Conservation (phyloP, 176 grass and related monocot species). For the Chloris gayana region DNA sequence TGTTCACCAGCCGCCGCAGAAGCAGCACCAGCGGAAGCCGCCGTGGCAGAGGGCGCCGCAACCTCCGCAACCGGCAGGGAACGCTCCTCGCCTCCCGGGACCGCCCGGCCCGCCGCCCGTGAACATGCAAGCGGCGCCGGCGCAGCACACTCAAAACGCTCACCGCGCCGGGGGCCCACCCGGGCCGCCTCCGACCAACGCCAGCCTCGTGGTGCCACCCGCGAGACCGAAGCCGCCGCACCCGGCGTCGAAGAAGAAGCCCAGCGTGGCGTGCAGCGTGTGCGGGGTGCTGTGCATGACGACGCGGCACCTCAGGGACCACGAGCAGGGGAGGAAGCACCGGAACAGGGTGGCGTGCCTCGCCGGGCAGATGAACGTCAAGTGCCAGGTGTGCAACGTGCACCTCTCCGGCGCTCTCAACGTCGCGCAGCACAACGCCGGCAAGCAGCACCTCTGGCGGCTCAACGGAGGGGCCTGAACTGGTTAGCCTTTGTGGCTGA, state of each 20-base stretch:
- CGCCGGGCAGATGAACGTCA: constrained; percentile 43
- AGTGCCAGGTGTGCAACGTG: constrained; percentile 47
- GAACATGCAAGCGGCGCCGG: background rate
- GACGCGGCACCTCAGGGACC: constrained; percentile 35
- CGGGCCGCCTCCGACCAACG: background rate
- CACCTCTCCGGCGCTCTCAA: constrained; percentile 36
- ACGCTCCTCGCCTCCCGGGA: background rate
- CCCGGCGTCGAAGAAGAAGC: background rate
- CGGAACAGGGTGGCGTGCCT: constrained; percentile 33
- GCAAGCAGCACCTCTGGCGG: constrained; percentile 37
- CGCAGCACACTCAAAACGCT: background rate
- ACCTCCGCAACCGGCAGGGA: background rate
- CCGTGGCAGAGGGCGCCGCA: background rate
- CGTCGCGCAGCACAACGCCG: constrained; percentile 42
- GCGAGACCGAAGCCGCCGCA: background rate
- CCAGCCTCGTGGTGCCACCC: background rate
- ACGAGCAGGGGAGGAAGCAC: constrained; percentile 51
- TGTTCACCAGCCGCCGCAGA: background rate
- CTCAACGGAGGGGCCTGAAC: constrained; percentile 29
- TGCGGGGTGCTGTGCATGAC: constrained; percentile 47
- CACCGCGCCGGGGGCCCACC: background rate
- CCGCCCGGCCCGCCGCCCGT: background rate
- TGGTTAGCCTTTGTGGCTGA: no score
- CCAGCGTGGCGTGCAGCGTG: constrained; percentile 25
- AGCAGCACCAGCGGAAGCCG: background rate